Conservation (phyloP, 2,329 filamentous ascomycete species). For the Fusarium floridanum region DNA sequence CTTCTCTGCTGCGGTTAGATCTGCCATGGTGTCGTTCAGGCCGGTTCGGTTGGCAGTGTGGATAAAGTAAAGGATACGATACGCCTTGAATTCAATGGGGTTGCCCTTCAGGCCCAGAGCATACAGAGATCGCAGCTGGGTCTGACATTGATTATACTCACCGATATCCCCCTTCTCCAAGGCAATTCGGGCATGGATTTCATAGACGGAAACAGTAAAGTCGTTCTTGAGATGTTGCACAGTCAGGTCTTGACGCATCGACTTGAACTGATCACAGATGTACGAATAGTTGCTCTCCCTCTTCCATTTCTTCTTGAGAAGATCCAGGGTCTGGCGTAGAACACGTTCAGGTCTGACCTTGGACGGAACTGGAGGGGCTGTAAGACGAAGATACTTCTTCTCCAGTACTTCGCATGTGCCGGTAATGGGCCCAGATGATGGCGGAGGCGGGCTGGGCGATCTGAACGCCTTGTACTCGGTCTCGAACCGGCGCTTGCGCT, state of each 20-base stretch:
- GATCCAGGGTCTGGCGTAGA: slow-evolving; percentile 85
- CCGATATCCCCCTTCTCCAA: slow-evolving; percentile 98
- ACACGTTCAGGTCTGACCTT: slow-evolving; percentile 87
- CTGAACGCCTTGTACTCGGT: slow-evolving; percentile 70
- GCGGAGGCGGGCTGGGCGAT: slow-evolving; percentile 69
- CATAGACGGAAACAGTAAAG: slow-evolving; percentile 96
- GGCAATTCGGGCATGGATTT: slow-evolving; percentile 96
- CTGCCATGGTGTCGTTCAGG: slow-evolving; percentile 97
- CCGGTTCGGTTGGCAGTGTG: slow-evolving; percentile 98
- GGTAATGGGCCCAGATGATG: slow-evolving; percentile 79
- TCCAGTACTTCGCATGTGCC: slow-evolving; percentile 88
- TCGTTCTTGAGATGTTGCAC: slow-evolving; percentile 97
- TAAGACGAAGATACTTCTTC: slow-evolving; percentile 95
- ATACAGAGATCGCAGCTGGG: slow-evolving; percentile 94
- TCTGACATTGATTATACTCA: slow-evolving; percentile 99
- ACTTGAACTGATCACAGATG: slow-evolving; percentile 99
- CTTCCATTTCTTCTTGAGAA: slow-evolving; percentile 95
- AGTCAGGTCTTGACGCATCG: slow-evolving; percentile 95
- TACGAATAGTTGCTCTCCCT: slow-evolving; percentile 95
- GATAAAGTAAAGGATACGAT: slow-evolving; percentile 99
- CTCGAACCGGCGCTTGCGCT: slow-evolving; percentile 89
- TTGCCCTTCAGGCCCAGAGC: slow-evolving; percentile 88
- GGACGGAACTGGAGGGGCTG: slow-evolving; percentile 87
- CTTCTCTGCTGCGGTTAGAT: slow-evolving; percentile 99
- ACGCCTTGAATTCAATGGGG: slow-evolving; percentile 96